Conservation (phyloP, 2,329 filamentous ascomycete genomes). For the Verticillium alfalfae region DNA sequence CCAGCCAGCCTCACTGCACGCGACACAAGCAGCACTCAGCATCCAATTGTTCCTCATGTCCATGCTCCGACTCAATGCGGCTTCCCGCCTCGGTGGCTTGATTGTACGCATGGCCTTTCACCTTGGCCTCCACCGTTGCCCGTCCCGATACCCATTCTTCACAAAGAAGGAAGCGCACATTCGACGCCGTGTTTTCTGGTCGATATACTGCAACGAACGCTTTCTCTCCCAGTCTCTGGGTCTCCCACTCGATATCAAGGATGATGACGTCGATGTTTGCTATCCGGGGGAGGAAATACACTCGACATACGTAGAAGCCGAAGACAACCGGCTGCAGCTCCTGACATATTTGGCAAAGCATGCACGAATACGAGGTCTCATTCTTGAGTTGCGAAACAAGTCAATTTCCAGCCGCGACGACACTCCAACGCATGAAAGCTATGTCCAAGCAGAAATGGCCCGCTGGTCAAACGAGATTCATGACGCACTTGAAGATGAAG, state of each 20-base stretch:
- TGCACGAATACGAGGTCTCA: slow-evolving; percentile 41
- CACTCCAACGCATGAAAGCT: slow-evolving; percentile 32
- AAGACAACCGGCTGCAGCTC: slow-evolving; percentile 24
- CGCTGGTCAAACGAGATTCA: slow-evolving; percentile 50
- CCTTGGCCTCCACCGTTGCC: slow-evolving; percentile 53
- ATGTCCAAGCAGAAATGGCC: slow-evolving; percentile 41
- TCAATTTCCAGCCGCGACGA: slow-evolving; percentile 38
- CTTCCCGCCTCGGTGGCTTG: slow-evolving; percentile 48
- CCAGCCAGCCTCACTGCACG: slow-evolving; percentile 38
- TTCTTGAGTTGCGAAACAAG: slow-evolving; percentile 47
- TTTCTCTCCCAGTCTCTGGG: slow-evolving; percentile 52
- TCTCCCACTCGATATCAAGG: slow-evolving; percentile 46
- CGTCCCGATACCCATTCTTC: slow-evolving; percentile 45
- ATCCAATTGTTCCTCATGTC: slow-evolving; percentile 51
- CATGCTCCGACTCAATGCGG: slow-evolving; percentile 50
- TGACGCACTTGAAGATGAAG: slow-evolving; percentile 35
- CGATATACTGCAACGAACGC: slow-evolving; percentile 48
- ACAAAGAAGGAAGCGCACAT: slow-evolving; percentile 36
- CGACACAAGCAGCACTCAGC: slow-evolving; percentile 44
- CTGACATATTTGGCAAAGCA: slow-evolving; percentile 38
- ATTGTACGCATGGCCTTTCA: slow-evolving; percentile 51
- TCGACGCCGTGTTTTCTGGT: slow-evolving; percentile 50
- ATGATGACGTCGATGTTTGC: slow-evolving; percentile 55
- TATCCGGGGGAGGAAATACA: slow-evolving; percentile 44
- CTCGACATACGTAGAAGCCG: slow-evolving; percentile 8